Evolutionary conservation across 768 basidiomycete species (phyloP), one percentile per base, ranked within the genome.

Genomic region (Favolaschia claudopus): DNA sequence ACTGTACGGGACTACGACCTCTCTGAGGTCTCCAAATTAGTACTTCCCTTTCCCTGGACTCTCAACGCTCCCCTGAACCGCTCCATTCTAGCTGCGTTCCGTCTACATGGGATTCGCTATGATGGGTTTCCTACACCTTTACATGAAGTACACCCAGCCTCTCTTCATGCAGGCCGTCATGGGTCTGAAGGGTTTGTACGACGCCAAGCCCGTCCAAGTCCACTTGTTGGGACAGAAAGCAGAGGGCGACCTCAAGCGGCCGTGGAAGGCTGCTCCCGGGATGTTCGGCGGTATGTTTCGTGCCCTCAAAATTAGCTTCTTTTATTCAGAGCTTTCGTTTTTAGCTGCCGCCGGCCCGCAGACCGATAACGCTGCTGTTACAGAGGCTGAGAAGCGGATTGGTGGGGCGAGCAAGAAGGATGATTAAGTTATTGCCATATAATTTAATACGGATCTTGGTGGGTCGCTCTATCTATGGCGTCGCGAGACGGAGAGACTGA

Each of bases 1-100:
- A 99, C 96, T 5, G 86, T 93, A 40, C 84, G 87, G 44, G 96
- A 99, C 71, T 99, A 99, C 62, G 96, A 99, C 77, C 87, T 98
- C 22, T 77, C 83, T 1, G 93, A 99, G 75, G 87, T 86, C 0
- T 91, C 91, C 37, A 95, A 96, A 82, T 79, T 88, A 19, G 87
- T 92, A 64, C 52, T 84, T 56, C 34, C 19, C 36, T 24, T 43
- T 27, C 27, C 37, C 20, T 40, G 33, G 31, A 33, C 7, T 36
- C 19, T 15, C 36, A 14, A 34, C 27, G 15, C 40, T 5, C 36
- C 19, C 36, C 38, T 38, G 28, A 58, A 3, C 9, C 38, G 20
- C 20, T 0, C 33, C n/a, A 22, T 28, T 44, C 27, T 52, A 89
- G 87, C 81, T 91, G 58, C 87, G 86, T 36, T 77, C 81, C n/a